Base-by-base conservation (phyloP, 805 yeast genomes). In the Wickerhamiella cacticola region DNA sequence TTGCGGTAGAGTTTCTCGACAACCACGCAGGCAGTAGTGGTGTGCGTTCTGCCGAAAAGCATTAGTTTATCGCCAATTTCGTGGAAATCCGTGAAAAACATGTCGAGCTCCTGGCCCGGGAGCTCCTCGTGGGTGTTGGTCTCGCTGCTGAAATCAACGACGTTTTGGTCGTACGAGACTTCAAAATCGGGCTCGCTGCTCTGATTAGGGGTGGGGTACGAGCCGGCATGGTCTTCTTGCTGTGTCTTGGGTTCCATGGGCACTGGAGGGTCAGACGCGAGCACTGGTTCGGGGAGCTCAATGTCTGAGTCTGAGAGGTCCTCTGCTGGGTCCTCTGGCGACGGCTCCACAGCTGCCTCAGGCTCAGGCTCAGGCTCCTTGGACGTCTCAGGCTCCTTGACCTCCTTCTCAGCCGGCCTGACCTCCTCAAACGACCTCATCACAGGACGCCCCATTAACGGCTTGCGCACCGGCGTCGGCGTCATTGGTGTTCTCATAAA, bases 11-110 rank as follows among this genome's bases (percentile, higher is more conserved):
- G 62, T 3, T 82, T 83, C 50, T 73, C 75, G 12, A 92, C 66
- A 59, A 85, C 85, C 76, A 70, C 84, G 75, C 44, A 82, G 8
- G 70, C 66, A 25, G 54, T 76, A 42, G 77, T 78, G 7, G 66
- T 66, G n/a, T 33, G 23, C 10, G 82, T 73, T 59, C 87, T 86
- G 47, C 98, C 98, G 62, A 82, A 89, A 8, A 92, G 68, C 16
- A 84, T 62, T 43, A 92, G 65, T 0, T 78, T 66, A 55, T 73
- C 73, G 50, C 80, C 83, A 10, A 81, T 76, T 60, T 89, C 97
- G 21, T 82, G 71, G 62, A 79, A 87, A 63, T 92, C 98, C 25
- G 83, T 65, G 96, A 96, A 92, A 63, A 74, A 92, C 79, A 89
- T 78, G 56, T 76, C 75, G 60, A 87, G 73, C 0, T 70, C 55